These are phyloP conservation scores for Fusarium sambucinum DNA, from an alignment of 2,329 filamentous ascomycete genomes.

Conservation along the genomic window DNA sequence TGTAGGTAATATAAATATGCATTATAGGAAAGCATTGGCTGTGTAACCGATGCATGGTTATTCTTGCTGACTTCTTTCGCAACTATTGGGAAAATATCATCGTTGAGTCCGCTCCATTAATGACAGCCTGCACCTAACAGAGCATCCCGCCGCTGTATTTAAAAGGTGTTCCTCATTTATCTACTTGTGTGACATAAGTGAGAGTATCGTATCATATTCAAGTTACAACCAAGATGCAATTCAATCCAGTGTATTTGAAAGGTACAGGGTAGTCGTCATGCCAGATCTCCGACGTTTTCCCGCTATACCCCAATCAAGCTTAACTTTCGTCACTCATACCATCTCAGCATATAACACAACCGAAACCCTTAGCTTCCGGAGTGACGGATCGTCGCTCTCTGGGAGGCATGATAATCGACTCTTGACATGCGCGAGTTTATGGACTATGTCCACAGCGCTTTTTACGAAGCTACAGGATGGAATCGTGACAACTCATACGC, in stretches of 20 bases:
- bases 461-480: slow-evolving; percentile 89
- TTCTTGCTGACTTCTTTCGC: background rate
- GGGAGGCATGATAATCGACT: slow-evolving; percentile 48
- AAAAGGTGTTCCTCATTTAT: background rate
- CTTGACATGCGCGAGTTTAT: slow-evolving; percentile 90
- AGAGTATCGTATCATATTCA: background rate
- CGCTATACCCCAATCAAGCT: slow-evolving; percentile 2
- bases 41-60: background rate
- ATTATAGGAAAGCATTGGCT: background rate
- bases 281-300: slow-evolving; percentile 29
- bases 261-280: slow-evolving; percentile 23
- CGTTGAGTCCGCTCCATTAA: background rate
- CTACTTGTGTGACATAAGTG: background rate
- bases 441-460: slow-evolving; percentile 94
- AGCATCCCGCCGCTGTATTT: background rate
- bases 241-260: too few species aligned
- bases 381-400: slow-evolving; percentile 23
- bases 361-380: slow-evolving; percentile 30
- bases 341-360: background rate
- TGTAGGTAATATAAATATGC: background rate
- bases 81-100: too few species aligned
- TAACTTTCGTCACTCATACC: slow-evolving; percentile 3
- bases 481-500: slow-evolving; percentile 93
- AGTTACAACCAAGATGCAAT: background rate
- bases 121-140: background rate